A percentile compares a stretch with the other conserved stretches of the same genome.
Evolutionary conservation across 306 rosid species (phyloP).

Genomic region (Cucurbita ficifolia): DNA sequence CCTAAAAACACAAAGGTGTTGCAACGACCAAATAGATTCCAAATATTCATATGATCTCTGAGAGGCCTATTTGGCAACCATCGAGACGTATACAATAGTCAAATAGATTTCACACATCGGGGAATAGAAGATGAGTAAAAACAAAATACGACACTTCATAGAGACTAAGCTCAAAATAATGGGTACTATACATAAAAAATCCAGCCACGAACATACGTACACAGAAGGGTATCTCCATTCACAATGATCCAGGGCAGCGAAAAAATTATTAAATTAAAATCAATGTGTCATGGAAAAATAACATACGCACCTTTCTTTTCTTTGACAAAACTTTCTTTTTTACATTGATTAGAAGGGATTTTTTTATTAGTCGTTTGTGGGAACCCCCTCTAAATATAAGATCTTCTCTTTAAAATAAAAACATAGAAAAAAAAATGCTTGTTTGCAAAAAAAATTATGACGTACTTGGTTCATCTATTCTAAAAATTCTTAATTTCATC

Average conservation of each 20-base stretch:
- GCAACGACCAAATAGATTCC: neutral
- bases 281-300: neutral
- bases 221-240: neutral
- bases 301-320: neutral
- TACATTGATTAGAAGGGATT: neutral
- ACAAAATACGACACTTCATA: neutral
- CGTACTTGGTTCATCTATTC: neutral
- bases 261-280: neutral
- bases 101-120: neutral
- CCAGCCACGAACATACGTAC: neutral
- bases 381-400: neutral
- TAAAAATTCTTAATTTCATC: neutral
- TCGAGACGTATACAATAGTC: neutral
- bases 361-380: neutral
- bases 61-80: neutral
- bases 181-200: neutral
- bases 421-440: neutral
- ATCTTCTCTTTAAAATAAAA: neutral
- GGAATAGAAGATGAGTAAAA: neutral
- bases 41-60: neutral
- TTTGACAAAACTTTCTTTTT: neutral
- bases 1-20: neutral
- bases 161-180: neutral
- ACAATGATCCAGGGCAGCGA: neutral
- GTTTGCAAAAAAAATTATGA: neutral